Conservation (phyloP, 192 early-diverging fungal species). For the Umbelopsis sp. region DNA sequence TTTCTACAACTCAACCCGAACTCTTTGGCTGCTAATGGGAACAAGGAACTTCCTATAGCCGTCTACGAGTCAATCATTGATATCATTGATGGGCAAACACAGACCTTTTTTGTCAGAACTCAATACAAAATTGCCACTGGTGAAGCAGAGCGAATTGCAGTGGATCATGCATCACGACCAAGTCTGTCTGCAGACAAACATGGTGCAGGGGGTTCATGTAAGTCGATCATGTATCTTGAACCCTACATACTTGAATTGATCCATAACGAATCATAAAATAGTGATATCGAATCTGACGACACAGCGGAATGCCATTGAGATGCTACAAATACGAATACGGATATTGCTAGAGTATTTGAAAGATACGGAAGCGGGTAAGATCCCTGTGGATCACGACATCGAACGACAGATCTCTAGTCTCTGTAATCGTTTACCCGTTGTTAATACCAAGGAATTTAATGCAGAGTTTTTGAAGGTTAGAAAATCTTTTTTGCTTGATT, state of each 20-base stretch:
- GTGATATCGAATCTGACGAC: constrained; percentile 71
- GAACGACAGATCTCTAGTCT: constrained; percentile 79
- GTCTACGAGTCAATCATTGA: constrained; percentile 83
- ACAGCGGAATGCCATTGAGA: constrained; percentile 81
- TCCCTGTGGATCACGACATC: constrained; percentile 73
- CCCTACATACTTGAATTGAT: background rate
- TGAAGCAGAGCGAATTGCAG: constrained; percentile 86
- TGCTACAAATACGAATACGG: constrained; percentile 74
- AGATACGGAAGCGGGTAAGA: constrained; percentile 62
- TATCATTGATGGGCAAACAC: constrained; percentile 54
- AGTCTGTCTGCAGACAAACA: constrained; percentile 51
- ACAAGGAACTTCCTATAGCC: constrained; percentile 72
- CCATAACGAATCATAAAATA: constrained; percentile 25
- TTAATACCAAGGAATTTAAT: constrained; percentile 66
- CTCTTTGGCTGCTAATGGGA: constrained; percentile 43
- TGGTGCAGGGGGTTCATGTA: constrained; percentile 58
- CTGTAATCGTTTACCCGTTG: constrained; percentile 71
- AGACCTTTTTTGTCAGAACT: constrained; percentile 64
- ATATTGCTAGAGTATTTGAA: constrained; percentile 72
- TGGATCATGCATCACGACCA: constrained; percentile 82
- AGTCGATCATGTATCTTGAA: constrained; percentile 24
- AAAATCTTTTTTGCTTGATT: background rate
- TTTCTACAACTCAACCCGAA: constrained; percentile 73
- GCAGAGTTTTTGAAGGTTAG: constrained; percentile 75
- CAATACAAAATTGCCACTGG: constrained; percentile 81